A percentile compares a stretch with the other conserved stretches of the same genome.
Evolutionary conservation across 345 rosid species (phyloP).

Genomic region (Cardamine resedifolia): DNA sequence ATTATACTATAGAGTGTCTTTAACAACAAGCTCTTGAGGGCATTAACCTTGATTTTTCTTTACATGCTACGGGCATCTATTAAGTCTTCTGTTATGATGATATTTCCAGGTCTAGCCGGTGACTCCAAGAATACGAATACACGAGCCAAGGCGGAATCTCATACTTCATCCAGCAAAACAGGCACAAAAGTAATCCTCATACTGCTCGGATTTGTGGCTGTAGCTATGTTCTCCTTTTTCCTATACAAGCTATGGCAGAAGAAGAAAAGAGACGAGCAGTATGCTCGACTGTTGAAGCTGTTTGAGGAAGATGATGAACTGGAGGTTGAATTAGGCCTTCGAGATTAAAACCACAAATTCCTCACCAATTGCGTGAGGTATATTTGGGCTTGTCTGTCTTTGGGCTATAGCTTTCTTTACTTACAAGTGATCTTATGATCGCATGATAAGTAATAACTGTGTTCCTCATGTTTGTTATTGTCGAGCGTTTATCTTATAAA

Average conservation of each 20-base stretch:
- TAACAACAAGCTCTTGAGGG: not conserved
- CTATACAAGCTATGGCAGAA: constrained; percentile 90
- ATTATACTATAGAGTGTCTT: not conserved
- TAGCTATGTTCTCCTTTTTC: constrained; percentile 57
- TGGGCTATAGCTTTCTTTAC: not conserved
- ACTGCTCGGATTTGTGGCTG: constrained; percentile 49
- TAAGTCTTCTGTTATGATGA: constrained; percentile 6
- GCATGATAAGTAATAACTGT: not conserved
- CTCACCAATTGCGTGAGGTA: constrained; percentile 8
- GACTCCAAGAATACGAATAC: constrained; percentile 48
- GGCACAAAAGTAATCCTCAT: constrained; percentile 56
- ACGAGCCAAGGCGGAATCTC: constrained; percentile 41
- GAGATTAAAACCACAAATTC: constrained; percentile 50
- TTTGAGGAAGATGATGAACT: constrained; percentile 99
- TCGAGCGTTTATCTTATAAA: not conserved
- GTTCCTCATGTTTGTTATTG: constrained; percentile 11
- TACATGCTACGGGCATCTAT: not conserved
- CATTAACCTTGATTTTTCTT: not conserved
- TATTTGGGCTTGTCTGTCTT: constrained; percentile 11
- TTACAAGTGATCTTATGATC: not conserved
- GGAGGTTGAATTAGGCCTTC: constrained; percentile 94
- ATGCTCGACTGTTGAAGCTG: constrained; percentile 87
- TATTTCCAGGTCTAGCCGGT: constrained; percentile 53
- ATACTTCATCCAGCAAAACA: constrained; percentile 46
- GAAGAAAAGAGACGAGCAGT: constrained; percentile 97